Conservation (phyloP, 2,329 filamentous ascomycete species). For the Hymenoscyphus scutula region DNA sequence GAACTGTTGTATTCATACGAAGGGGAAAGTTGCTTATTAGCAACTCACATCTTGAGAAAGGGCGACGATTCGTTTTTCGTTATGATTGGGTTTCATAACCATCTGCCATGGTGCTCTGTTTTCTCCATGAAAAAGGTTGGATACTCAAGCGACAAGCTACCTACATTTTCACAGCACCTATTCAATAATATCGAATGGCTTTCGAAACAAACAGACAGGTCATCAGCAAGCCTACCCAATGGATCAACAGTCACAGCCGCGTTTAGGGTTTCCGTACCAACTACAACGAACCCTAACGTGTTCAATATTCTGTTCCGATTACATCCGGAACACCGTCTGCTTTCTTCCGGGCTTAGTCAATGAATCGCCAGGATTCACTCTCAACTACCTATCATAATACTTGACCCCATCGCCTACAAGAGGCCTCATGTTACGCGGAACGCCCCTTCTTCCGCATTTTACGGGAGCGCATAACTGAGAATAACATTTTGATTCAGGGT, state of each 20-base stretch:
- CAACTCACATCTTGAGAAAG: not conserved
- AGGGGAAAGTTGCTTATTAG: not conserved
- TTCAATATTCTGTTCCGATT: not conserved
- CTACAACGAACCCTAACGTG: not conserved
- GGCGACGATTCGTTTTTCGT: not conserved
- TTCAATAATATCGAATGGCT: not conserved
- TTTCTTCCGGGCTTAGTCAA: too few species aligned
- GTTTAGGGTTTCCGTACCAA: not conserved
- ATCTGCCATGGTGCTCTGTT: slow-evolving; percentile 1
- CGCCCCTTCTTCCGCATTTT: too few species aligned
- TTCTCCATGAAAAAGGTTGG: not conserved
- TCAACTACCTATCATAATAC: too few species aligned
- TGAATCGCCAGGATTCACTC: too few species aligned
- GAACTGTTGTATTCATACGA: not conserved
- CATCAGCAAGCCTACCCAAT: not conserved
- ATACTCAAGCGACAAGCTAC: not conserved
- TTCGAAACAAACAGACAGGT: not conserved
- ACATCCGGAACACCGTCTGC: not conserved
- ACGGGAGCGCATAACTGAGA: too few species aligned
- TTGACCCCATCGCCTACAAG: too few species aligned
- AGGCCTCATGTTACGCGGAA: too few species aligned
- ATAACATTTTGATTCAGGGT: too few species aligned
- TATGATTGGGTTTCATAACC: not conserved
- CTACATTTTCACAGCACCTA: not conserved
- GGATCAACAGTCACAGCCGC: not conserved